Conservation (phyloP, 225 moss, liverwort and hornwort species). For the Asterella californica region DNA sequence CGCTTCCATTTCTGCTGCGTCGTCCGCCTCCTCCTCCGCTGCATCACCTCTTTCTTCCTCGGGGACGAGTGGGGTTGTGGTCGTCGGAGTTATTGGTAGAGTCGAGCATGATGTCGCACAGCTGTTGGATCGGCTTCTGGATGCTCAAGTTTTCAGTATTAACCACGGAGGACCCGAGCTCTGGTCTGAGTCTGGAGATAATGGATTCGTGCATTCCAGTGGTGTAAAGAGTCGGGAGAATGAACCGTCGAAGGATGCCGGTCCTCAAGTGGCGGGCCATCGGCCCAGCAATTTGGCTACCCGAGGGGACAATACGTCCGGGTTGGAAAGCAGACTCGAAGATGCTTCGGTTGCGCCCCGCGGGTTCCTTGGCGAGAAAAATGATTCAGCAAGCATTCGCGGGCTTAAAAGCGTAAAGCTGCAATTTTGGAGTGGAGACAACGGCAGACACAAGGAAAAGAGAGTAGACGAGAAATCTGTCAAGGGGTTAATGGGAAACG, state of each 20-base stretch:
- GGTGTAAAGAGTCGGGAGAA: slow-evolving; percentile 23
- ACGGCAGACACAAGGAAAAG: slow-evolving; percentile 27
- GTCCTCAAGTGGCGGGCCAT: not conserved
- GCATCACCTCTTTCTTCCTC: slow-evolving; percentile 26
- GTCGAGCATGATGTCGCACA: slow-evolving; percentile 71
- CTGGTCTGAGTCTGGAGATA: slow-evolving; percentile 26
- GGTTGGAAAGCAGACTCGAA: slow-evolving; percentile 16
- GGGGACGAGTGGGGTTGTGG: slow-evolving; percentile 67
- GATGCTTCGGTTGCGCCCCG: slow-evolving; percentile 1
- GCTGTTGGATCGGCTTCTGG: slow-evolving; percentile 86
- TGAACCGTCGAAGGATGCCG: slow-evolving; percentile 32
- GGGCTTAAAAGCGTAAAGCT: slow-evolving; percentile 18
- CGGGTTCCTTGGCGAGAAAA: slow-evolving; percentile 22
- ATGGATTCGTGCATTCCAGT: slow-evolving; percentile 5
- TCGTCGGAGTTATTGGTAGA: slow-evolving; percentile 83
- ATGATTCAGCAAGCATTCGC: slow-evolving; percentile 10
- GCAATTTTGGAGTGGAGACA: slow-evolving; percentile 18
- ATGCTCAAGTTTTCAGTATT: slow-evolving; percentile 60
- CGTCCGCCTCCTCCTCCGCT: slow-evolving; percentile 14
- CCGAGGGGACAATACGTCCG: slow-evolving; percentile 12
- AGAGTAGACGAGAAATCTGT: slow-evolving; percentile 14
- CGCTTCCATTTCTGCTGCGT: slow-evolving; percentile 16
- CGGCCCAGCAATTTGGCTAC: slow-evolving; percentile 11
- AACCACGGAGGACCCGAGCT: slow-evolving; percentile 34
- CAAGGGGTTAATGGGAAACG: slow-evolving; percentile 12